Conservation (phyloP, 176 grass and related monocot genomes). For the sorghum (Sorghum bicolor) region Sorghum_bicolor_NCBIv3 NC_012875.2:11447001-11447500, state of each 20-base stretch:
- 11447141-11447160: too few species aligned
- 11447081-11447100: too few species aligned
- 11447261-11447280: conserved; percentile 6
- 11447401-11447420: background rate
- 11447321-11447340: background rate
- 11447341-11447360: background rate
- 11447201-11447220: background rate
- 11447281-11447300: background rate
- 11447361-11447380: background rate
- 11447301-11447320: background rate
- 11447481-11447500: background rate
- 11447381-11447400: background rate
- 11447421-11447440: background rate
- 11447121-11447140: too few species aligned
- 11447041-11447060: too few species aligned
- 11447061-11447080: too few species aligned
- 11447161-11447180: background rate
- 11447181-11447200: background rate
- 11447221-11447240: background rate
- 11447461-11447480: background rate
- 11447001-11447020: too few species aligned
- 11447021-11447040: too few species aligned
- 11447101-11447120: too few species aligned
- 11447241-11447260: background rate
- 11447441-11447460: conserved; percentile 2